Evolutionary conservation across 345 rosid species (phyloP).

Genomic region (Hirschfeldia incana): DNA sequence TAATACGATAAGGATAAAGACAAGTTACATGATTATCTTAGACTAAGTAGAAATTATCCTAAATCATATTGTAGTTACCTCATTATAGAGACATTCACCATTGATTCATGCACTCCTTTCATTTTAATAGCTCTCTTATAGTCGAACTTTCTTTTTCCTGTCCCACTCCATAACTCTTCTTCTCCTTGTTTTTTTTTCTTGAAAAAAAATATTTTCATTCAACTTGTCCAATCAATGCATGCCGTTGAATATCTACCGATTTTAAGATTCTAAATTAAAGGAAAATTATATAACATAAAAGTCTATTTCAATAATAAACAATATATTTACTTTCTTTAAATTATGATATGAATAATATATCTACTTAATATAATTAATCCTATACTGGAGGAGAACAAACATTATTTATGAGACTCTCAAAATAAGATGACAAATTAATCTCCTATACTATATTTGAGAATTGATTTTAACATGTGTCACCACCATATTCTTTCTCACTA

Average conservation of each 20-base stretch:
- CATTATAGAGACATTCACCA: constrained; percentile 24
- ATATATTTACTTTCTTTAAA: background rate
- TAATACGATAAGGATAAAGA: no score
- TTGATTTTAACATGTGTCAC: no score
- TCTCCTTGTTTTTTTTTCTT: background rate
- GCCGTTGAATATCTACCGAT: constrained; percentile 23
- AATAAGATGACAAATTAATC: background rate
- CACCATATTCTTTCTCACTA: no score
- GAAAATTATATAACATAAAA: background rate
- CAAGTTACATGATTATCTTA: no score
- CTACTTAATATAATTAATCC: background rate
- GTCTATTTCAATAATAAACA: constrained; percentile 8
- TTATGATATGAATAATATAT: no score
- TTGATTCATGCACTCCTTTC: constrained; percentile 41
- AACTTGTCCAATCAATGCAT: constrained; percentile 38
- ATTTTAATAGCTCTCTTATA: constrained; percentile 28
- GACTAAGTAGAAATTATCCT: no score
- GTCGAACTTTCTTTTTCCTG: constrained; percentile 16
- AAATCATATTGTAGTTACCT: no score
- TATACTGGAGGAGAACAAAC: background rate
- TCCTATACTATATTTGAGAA: no score
- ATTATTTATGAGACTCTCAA: background rate
- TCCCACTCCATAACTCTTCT: constrained; percentile 34
- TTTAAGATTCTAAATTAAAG: constrained; percentile 8
- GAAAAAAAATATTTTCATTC: background rate